These are phyloP conservation scores for Carallia brachiata DNA, from an alignment of 345 rosid species.

Conservation along the genomic window DNA sequence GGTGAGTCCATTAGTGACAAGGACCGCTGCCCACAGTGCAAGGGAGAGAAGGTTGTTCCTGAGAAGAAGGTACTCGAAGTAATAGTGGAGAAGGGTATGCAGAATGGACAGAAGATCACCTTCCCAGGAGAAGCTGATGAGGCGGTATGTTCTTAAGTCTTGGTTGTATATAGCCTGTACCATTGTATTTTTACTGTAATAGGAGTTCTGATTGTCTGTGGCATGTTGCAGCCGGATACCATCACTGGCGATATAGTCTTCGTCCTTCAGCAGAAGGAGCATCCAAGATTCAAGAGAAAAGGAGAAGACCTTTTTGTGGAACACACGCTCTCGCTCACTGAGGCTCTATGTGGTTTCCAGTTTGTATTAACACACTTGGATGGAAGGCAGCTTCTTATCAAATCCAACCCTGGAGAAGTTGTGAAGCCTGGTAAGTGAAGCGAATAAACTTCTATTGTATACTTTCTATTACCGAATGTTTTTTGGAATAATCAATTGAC, in stretches of 20 bases:
- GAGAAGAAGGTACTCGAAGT: slow-evolving; percentile 92
- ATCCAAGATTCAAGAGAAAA: slow-evolving; percentile 79
- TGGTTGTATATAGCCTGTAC: neutral
- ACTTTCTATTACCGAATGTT: neutral
- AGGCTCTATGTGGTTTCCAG: slow-evolving; percentile 91
- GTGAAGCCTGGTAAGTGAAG: slow-evolving; percentile 71
- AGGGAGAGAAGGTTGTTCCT: slow-evolving; percentile 75
- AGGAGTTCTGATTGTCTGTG: neutral
- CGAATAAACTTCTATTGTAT: too few species aligned
- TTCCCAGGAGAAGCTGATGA: slow-evolving; percentile 94
- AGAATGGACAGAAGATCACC: slow-evolving; percentile 74
- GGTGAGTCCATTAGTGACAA: slow-evolving; percentile 73
- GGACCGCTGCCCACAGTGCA: slow-evolving; percentile 79
- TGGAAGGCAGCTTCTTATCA: slow-evolving; percentile 79
- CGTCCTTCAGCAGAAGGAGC: slow-evolving; percentile 85
- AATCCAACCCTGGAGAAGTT: slow-evolving; percentile 73
- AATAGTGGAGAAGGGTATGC: slow-evolving; percentile 90
- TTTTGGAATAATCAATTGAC: neutral
- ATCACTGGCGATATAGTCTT: slow-evolving; percentile 83
- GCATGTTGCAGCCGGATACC: slow-evolving; percentile 74
- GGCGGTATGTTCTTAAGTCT: slow-evolving; percentile 43
- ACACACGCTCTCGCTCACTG: slow-evolving; percentile 71
- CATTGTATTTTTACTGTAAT: neutral
- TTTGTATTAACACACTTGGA: slow-evolving; percentile 78
- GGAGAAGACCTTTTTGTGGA: slow-evolving; percentile 86